Base-by-base conservation (phyloP, 208 protist species). In the Acanthamoeba lugdunensis region DNA sequence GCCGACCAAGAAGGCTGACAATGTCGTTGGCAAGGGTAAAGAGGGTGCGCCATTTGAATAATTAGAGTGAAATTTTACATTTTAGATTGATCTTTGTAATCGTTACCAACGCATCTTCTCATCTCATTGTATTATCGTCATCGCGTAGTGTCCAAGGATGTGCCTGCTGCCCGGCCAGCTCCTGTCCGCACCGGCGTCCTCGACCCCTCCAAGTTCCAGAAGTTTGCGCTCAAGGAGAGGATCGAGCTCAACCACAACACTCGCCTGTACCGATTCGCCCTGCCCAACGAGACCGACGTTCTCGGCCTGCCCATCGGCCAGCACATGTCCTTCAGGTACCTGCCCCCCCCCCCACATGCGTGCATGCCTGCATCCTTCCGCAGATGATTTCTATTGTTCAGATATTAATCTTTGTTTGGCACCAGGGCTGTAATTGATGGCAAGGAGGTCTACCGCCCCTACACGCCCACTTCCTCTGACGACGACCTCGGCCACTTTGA, bases 401-500 rank as follows among this genome's bases (percentile, higher is more conserved):
- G 9, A 14, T 91, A 33, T 67, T 50, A 91, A 61, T 28, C 23
- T 37, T 73, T 4, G 37, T 52, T 41, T n/a, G 13, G 91, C 23
- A 2, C 7, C 56, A 48, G 63, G 18, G 75, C 75, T 50, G 79
- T 61, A 21, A 67, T 95, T 63, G 77, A 95, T 67, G 94, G 87
- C 16, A 94, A 96, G 90, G 54, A 94, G 33, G 84, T 95, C n/a
- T 88, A 56, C 45, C 95, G 95, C 88, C 95, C 94, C 65, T 96
- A 96, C 52, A 96, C 95, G n/a, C 95, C 95, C 48, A 94, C 95
- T 5, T 79, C 85, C 25, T 73, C 58, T 9, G 93, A 94, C n/a
- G 94, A 95, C 23, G 92, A 89, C 25, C 85, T 54, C 28, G 95
- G 95, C 50, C 52, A 96, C 85, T 95, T 95, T 67, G 95, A 96